phyloP scores from a whole-genome alignment of 2,329 filamentous ascomycete species.

The Cytospora piceae region DNA sequence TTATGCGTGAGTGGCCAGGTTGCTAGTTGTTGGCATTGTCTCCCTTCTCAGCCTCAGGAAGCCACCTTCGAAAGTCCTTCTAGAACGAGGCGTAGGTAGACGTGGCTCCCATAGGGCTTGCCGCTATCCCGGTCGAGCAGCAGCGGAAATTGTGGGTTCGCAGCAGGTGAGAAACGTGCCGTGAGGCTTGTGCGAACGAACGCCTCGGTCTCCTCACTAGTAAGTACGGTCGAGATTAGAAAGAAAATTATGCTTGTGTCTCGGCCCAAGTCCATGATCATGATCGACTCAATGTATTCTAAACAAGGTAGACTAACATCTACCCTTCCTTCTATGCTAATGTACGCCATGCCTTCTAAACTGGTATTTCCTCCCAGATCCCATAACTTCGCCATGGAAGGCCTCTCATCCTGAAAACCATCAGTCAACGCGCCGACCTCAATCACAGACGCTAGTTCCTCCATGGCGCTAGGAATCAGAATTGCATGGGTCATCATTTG shows the following conservation, averaged over 20 bases:
- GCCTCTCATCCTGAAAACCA: not conserved
- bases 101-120: not conserved
- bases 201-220: not conserved
- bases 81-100: not conserved
- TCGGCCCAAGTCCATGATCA: not conserved
- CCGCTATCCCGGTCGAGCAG: not conserved
- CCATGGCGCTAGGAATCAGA: not conserved
- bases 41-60: not conserved
- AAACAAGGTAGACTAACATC: constrained; percentile 8
- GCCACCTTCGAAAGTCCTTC: not conserved
- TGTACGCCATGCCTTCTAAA: constrained; percentile 12
- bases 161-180: not conserved
- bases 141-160: too few species aligned
- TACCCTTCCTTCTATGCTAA: constrained; percentile 13
- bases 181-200: not conserved
- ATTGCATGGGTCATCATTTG: not conserved
- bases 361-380: constrained; percentile 1
- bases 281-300: constrained; percentile 6
- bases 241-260: not conserved
- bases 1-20: not conserved
- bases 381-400: constrained; percentile 2
- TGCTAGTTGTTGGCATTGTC: not conserved
- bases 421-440: not conserved
- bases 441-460: not conserved
- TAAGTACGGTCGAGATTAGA: not conserved